These are phyloP conservation scores for Xylariaceae sp. DNA, from an alignment of 2,329 filamentous ascomycete genomes.

Conservation along the genomic window DNA sequence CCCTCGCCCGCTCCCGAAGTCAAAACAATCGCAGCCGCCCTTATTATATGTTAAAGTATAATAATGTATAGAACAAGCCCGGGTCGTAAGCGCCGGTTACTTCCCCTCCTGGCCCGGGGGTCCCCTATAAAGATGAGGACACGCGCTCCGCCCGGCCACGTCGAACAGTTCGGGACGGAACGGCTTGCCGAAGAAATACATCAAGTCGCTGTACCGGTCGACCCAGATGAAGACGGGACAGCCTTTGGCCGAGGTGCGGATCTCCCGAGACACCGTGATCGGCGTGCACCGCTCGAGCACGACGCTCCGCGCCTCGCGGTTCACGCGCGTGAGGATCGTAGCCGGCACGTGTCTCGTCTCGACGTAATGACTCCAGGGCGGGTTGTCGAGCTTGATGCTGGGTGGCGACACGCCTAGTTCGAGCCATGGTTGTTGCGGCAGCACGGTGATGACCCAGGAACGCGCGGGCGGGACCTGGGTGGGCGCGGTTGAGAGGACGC, in stretches of 20 bases:
- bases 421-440: constrained; percentile 16
- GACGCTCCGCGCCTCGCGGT: constrained; percentile 21
- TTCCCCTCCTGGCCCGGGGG: no score
- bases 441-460: constrained; percentile 16
- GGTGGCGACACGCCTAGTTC: constrained; percentile 18
- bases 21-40: background rate
- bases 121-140: constrained; percentile 10
- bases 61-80: no score
- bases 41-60: no score
- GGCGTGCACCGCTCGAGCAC: constrained; percentile 23
- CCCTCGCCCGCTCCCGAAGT: no score
- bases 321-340: constrained; percentile 15
- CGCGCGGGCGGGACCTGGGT: constrained; percentile 13
- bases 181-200: constrained; percentile 17
- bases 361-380: constrained; percentile 22
- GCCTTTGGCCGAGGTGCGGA: background rate
- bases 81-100: background rate
- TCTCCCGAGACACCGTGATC: constrained; percentile 11
- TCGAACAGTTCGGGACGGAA: constrained; percentile 13
- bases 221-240: constrained; percentile 20
- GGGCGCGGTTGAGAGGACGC: constrained; percentile 14
- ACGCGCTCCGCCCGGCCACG: constrained; percentile 14
- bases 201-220: constrained; percentile 14
- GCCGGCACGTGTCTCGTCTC: constrained; percentile 16
- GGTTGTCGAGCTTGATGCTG: constrained; percentile 13